A percentile compares a stretch with the other conserved stretches of the same genome.
phyloP scores from a whole-genome alignment of 345 rosid genomes.

The Eucalyptus regnans region DNA sequence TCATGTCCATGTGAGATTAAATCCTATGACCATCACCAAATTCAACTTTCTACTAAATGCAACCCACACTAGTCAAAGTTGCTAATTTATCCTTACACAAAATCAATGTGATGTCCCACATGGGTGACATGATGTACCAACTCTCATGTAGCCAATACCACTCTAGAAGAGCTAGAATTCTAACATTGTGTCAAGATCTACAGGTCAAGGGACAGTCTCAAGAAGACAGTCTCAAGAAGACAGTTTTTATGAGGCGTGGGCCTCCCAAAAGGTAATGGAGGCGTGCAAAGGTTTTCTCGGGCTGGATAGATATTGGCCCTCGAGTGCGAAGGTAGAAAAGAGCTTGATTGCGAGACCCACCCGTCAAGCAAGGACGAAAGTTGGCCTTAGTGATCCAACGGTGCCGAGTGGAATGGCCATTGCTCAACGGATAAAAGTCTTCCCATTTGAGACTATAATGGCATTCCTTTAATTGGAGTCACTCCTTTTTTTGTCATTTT shows the following conservation, averaged over 20 bases:
- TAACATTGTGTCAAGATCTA: accelerated
- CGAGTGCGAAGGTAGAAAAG: background rate
- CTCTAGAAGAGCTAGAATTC: no score
- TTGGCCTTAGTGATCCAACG: background rate
- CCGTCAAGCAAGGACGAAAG: accelerated
- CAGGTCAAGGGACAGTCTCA: no score
- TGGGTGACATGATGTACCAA: background rate
- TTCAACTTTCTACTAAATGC: background rate
- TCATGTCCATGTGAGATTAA: background rate
- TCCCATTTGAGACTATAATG: background rate
- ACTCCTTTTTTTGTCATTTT: background rate
- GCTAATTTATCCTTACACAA: background rate
- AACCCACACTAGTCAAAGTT: background rate
- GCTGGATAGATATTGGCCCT: background rate
- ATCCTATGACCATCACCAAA: background rate
- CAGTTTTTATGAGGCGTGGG: no score
- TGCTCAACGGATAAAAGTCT: background rate
- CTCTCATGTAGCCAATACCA: background rate
- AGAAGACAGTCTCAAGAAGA: accelerated
- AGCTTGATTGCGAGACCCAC: background rate
- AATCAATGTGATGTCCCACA: background rate
- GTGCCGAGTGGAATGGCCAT: background rate
- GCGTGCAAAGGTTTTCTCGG: no score
- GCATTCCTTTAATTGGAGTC: background rate
- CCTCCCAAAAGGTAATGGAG: no score